Conservation (phyloP, 768 basidiomycete species). For the Tubosaeta sp. region DNA sequence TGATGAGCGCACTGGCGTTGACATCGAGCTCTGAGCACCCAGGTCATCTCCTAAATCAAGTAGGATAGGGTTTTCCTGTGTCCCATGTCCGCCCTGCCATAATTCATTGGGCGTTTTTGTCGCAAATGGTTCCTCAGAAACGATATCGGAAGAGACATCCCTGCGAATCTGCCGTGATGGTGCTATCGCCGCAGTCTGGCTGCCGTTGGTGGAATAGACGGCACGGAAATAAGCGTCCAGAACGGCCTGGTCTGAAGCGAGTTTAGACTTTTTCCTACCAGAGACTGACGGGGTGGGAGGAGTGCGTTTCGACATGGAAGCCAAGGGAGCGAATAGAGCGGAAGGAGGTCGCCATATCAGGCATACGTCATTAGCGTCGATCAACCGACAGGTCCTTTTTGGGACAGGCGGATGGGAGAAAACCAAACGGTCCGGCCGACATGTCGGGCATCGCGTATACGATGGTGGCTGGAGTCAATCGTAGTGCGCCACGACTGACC, state of each 20-base stretch:
- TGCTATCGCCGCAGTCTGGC: slow-evolving; percentile 7
- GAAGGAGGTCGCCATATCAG: slow-evolving; percentile 8
- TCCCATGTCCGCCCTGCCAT: slow-evolving; percentile 25
- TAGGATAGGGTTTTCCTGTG: slow-evolving; percentile 21
- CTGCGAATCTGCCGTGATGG: slow-evolving; percentile 17
- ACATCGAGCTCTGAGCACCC: slow-evolving; percentile 4
- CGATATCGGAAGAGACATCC: slow-evolving; percentile 5
- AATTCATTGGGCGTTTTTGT: slow-evolving; percentile 1
- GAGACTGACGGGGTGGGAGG: slow-evolving; percentile 7
- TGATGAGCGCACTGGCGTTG: slow-evolving; percentile 6
- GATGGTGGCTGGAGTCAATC: neutral
- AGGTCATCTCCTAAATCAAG: slow-evolving; percentile 20
- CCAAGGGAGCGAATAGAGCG: slow-evolving; percentile 12
- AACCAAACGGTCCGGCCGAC: neutral
- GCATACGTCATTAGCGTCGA: slow-evolving; percentile 28
- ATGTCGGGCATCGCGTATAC: neutral
- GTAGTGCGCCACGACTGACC: slow-evolving; percentile 14
- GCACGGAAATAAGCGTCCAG: slow-evolving; percentile 28
- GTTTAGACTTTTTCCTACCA: slow-evolving; percentile 22
- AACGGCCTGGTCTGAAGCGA: slow-evolving; percentile 13
- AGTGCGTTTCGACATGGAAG: slow-evolving; percentile 20
- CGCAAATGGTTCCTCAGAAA: slow-evolving; percentile 15
- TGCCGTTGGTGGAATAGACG: slow-evolving; percentile 8
- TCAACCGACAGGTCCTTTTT: slow-evolving; percentile 20
- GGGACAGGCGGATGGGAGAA: slow-evolving; percentile 6